Evolutionary conservation across 2,329 filamentous ascomycete genomes (phyloP).

Genomic region (Exophiala calicioides): DNA sequence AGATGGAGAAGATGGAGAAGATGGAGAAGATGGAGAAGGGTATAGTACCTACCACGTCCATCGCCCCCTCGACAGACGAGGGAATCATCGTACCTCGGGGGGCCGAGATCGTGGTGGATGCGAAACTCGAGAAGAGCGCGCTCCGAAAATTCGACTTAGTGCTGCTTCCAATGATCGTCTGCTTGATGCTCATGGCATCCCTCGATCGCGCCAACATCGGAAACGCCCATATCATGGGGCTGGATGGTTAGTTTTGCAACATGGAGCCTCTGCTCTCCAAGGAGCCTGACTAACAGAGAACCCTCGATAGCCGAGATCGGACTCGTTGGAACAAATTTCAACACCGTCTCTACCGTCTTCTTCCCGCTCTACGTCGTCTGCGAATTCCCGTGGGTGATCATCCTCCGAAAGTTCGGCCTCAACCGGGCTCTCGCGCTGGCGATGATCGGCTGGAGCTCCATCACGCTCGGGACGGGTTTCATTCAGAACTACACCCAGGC

Average conservation of each 20-base stretch:
- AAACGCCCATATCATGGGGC: constrained; percentile 6
- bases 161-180: background rate
- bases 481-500: constrained; percentile 53
- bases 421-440: constrained; percentile 22
- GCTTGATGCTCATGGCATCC: constrained; percentile 2
- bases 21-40: no score
- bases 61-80: no score
- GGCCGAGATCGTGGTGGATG: background rate
- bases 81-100: background rate
- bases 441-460: constrained; percentile 37
- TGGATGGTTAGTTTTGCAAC: background rate
- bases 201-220: constrained; percentile 12
- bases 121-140: background rate
- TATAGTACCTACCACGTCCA: no score
- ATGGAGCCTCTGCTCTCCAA: no score
- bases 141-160: background rate
- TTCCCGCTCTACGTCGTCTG: constrained; percentile 43
- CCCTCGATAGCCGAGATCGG: constrained; percentile 30
- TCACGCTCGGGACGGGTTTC: constrained; percentile 50
- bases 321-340: constrained; percentile 38
- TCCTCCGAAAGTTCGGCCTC: background rate
- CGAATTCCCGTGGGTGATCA: constrained; percentile 35
- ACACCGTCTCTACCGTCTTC: constrained; percentile 41
- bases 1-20: no score
- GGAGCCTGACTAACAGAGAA: background rate